Conservation (phyloP, 148 eudicot genomes). For the Camellia lanceoleosa region DNA sequence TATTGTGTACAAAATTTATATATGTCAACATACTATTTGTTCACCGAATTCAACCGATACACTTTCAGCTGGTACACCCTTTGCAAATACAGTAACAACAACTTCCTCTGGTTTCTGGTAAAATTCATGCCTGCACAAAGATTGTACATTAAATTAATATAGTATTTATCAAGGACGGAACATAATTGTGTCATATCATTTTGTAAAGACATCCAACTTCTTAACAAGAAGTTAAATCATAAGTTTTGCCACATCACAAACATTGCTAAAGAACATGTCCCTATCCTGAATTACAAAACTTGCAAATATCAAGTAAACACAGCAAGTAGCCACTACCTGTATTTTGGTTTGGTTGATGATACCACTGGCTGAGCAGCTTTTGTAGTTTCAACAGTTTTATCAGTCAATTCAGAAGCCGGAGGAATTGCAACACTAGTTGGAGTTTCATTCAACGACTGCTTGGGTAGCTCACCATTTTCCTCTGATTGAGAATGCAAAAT, state of each 20-base stretch:
- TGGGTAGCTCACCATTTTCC: constrained; percentile 52
- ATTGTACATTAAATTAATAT: background rate
- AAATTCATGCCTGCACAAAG: constrained; percentile 79
- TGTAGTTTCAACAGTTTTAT: constrained; percentile 24
- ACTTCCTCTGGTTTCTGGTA: constrained; percentile 97
- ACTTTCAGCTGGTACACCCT: constrained; percentile 68
- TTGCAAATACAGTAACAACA: constrained; percentile 93
- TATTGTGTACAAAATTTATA: background rate
- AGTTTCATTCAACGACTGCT: constrained; percentile 24
- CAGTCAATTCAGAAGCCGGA: constrained; percentile 22
- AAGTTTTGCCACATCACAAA: background rate
- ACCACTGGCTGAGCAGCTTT: constrained; percentile 30
- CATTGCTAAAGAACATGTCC: background rate
- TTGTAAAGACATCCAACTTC: background rate
- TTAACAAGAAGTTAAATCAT: background rate
- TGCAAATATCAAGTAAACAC: constrained; percentile 1
- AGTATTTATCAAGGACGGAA: background rate
- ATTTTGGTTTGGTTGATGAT: constrained; percentile 57
- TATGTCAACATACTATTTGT: constrained; percentile 65
- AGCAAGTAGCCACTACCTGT: constrained; percentile 46
- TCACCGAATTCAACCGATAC: constrained; percentile 83
- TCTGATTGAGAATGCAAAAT: constrained; percentile 35
- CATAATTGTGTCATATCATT: background rate
- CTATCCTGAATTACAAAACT: background rate
- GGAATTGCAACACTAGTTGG: constrained; percentile 22